Conservation (phyloP, 371 early-diverging fungal species). For the Massospora cicadina region DNA sequence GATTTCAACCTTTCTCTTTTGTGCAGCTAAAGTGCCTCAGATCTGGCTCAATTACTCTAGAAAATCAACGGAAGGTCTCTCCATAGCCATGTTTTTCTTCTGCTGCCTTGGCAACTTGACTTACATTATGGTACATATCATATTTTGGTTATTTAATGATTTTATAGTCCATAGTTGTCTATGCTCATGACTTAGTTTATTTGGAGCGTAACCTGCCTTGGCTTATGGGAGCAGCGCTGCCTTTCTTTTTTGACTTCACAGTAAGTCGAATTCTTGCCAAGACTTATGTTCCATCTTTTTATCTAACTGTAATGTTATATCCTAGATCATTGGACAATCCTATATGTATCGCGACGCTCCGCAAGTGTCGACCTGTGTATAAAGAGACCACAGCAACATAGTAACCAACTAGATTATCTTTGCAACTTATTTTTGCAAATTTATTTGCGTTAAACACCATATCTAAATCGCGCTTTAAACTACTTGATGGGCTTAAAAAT, state of each 20-base stretch:
- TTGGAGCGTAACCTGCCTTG: neutral
- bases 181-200: neutral
- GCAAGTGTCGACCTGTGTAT: too few relatives aligned
- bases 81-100: slow-evolving; percentile 59
- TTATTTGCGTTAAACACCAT: too few relatives aligned
- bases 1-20: neutral
- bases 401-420: too few relatives aligned
- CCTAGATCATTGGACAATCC: too few relatives aligned
- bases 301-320: too few relatives aligned
- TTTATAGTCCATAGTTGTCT: slow-evolving; percentile 5
- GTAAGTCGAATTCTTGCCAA: too few relatives aligned
- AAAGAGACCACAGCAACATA: too few relatives aligned
- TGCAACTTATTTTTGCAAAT: too few relatives aligned
- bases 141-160: neutral
- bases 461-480: too few relatives aligned
- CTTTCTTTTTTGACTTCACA: slow-evolving; percentile 6
- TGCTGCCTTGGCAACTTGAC: slow-evolving; percentile 68
- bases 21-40: slow-evolving; percentile 36
- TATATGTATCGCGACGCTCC: too few relatives aligned
- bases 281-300: too few relatives aligned
- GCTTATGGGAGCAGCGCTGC: slow-evolving; percentile 3
- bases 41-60: slow-evolving; percentile 52
- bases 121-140: slow-evolving; percentile 21
- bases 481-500: too few relatives aligned
- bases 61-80: slow-evolving; percentile 54